phyloP scores from a whole-genome alignment of 495 filamentous ascomycete genomes.

The Elasticomyces elasticus region DNA sequence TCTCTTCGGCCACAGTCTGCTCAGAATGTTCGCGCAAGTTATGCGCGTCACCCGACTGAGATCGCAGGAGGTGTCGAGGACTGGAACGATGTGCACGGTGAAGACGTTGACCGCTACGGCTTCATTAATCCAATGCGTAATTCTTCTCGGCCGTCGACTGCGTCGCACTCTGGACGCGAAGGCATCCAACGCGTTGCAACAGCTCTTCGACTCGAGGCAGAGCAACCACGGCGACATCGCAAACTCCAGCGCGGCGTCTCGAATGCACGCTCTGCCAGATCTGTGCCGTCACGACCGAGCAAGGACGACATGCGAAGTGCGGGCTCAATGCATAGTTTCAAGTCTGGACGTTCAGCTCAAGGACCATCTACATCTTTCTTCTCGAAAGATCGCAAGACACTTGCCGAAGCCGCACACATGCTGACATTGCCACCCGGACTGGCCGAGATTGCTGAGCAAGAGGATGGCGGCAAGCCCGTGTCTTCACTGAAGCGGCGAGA shows the following conservation, averaged over 20 bases:
- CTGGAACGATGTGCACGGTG: conserved; percentile 84
- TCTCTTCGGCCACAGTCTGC: conserved; percentile 1
- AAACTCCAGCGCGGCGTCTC: conserved; percentile 45
- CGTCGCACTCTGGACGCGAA: conserved; percentile 30
- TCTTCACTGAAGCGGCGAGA: conserved; percentile 67
- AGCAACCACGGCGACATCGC: conserved; percentile 49
- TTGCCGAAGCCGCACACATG: conserved; percentile 86
- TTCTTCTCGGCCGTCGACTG: conserved; percentile 16
- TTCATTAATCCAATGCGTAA: conserved; percentile 58
- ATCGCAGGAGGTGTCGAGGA: conserved; percentile 84
- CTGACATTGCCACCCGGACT: conserved; percentile 65
- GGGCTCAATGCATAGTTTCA: conserved; percentile 16
- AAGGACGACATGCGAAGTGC: conserved; percentile 33
- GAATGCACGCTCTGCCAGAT: conserved; percentile 27
- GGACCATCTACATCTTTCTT: conserved; percentile 47
- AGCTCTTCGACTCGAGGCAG: conserved; percentile 51
- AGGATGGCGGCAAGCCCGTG: conserved; percentile 46
- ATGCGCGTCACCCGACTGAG: conserved; percentile 44
- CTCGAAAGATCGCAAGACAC: conserved; percentile 46
- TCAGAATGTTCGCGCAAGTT: conserved; percentile 8
- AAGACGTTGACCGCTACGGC: conserved; percentile 85
- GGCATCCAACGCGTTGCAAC: conserved; percentile 59
- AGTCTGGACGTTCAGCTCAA: conserved; percentile 13
- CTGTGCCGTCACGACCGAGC: conserved; percentile 35
- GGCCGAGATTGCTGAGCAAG: conserved; percentile 49